Base-by-base conservation (phyloP, 169 alveolate genomes). In the Plasmodium relictum region DNA sequence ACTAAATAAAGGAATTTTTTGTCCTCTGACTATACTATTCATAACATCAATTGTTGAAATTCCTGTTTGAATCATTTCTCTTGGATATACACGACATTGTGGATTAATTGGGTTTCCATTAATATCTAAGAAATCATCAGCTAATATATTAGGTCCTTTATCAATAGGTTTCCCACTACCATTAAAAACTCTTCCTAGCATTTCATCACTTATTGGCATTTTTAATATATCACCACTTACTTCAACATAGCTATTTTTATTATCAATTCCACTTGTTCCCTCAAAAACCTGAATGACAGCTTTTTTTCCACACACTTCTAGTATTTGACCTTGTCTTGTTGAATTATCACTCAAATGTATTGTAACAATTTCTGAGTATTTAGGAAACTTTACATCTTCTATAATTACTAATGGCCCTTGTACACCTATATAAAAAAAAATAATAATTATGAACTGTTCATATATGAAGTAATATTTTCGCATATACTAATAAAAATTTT, bases 131-230 rank as follows among this genome's bases (percentile, higher is more conserved):
- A 96, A 98, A 90, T 98, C 99, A 95, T 98, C 99, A 26, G 99
- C 99, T 71, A 99, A 93, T 61, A 98, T 99, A 56, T 97, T 96
- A 68, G 99, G 99, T 50, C 99, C 99, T 73, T 97, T 96, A 94
- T 99, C 99, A 42, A 98, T 98, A 58, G 99, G 99, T 78, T 96
- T 95, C 16, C 99, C 99, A 92, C 99, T 98, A 48, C 99, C 99
- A 94, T 99, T 98, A 95, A 99, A 99, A 48, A 99, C 98, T 62
- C 99, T 96, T 44, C 99, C 99, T 54, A 99, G 96, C 99, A 99
- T 98, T 93, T 99, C 99, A 94, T 98, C 99, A 62, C 99, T 95
- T 80, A 99, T 98, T 3, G 99, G 99, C 99, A 99, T 98, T 93
- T 96, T 94, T 80, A 98, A 89, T 14, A 98, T 98, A 92, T 98